phyloP scores from a whole-genome alignment of 2,329 filamentous ascomycete genomes.

The Aspergillus thermomutatus region DNA sequence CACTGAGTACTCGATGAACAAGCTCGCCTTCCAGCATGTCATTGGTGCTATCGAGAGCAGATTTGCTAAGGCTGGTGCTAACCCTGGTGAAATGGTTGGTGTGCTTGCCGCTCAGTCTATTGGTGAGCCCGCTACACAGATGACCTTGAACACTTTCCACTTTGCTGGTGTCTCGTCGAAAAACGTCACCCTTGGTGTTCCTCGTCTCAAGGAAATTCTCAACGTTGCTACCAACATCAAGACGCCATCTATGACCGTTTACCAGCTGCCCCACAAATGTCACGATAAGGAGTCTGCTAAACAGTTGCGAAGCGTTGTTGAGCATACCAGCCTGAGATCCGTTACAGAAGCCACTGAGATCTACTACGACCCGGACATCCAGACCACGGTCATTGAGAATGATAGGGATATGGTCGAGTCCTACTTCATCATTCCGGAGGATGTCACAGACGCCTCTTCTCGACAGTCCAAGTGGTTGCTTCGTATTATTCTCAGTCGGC shows the following conservation, averaged over 20 bases:
- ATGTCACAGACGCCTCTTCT: slow-evolving; percentile 61
- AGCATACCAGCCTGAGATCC: slow-evolving; percentile 89
- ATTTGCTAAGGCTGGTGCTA: slow-evolving; percentile 81
- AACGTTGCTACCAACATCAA: slow-evolving; percentile 98
- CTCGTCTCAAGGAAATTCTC: slow-evolving; percentile 98
- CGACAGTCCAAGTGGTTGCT: slow-evolving; percentile 90
- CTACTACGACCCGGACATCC: slow-evolving; percentile 92
- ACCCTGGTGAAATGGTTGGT: slow-evolving; percentile 97
- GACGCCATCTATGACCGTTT: slow-evolving; percentile 95
- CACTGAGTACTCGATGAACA: slow-evolving; percentile 79
- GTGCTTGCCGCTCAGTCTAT: slow-evolving; percentile 97
- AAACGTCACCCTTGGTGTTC: slow-evolving; percentile 98
- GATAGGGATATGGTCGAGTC: slow-evolving; percentile 95
- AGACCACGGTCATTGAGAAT: slow-evolving; percentile 77
- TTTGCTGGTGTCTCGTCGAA: slow-evolving; percentile 99
- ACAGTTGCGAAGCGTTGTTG: slow-evolving; percentile 79
- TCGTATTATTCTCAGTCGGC: slow-evolving; percentile 86
- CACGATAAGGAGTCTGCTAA: slow-evolving; percentile 78
- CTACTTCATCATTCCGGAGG: slow-evolving; percentile 91
- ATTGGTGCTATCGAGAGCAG: slow-evolving; percentile 85
- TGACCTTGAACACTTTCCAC: slow-evolving; percentile 99
- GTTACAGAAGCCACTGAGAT: slow-evolving; percentile 92
- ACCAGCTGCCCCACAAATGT: slow-evolving; percentile 61
- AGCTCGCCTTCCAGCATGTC: slow-evolving; percentile 87
- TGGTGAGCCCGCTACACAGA: slow-evolving; percentile 96